A percentile compares a stretch with the other conserved stretches of the same genome.
Conservation (phyloP, 108 stramenopile genomes). For the Fistulifera solaris region DNA sequence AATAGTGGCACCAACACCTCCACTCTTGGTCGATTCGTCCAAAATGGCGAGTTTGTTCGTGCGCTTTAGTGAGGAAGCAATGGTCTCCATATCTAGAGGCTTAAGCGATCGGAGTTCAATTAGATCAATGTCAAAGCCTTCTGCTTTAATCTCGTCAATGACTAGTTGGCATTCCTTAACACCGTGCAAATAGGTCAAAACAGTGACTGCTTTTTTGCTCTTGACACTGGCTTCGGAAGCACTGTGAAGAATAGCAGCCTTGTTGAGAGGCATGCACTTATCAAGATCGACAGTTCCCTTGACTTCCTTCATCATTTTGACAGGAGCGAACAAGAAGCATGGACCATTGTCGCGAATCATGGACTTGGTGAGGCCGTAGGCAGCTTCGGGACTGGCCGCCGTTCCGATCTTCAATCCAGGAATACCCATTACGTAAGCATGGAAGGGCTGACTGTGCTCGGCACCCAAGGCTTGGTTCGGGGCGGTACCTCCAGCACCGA, state of each 20-base stretch:
- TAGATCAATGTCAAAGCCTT: slow-evolving; percentile 93
- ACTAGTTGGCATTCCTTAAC: slow-evolving; percentile 87
- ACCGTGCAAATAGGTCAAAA: slow-evolving; percentile 96
- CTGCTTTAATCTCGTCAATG: slow-evolving; percentile 76
- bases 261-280: slow-evolving; percentile 90
- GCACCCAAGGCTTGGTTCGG: slow-evolving; percentile 97
- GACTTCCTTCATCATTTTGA: slow-evolving; percentile 98
- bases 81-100: slow-evolving; percentile 95
- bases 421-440: slow-evolving; percentile 98
- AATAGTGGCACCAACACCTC: slow-evolving; percentile 95
- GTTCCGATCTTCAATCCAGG: slow-evolving; percentile 98
- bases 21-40: slow-evolving; percentile 93
- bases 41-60: slow-evolving; percentile 92
- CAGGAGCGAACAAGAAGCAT: slow-evolving; percentile 95
- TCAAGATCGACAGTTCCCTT: slow-evolving; percentile 87
- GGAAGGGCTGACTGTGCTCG: slow-evolving; percentile 98
- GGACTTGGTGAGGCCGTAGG: slow-evolving; percentile 94
- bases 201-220: slow-evolving; percentile 87
- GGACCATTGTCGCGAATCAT: slow-evolving; percentile 99
- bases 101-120: slow-evolving; percentile 95
- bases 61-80: slow-evolving; percentile 66
- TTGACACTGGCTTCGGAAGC: slow-evolving; percentile 73
- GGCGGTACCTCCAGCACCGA: slow-evolving; percentile 96
- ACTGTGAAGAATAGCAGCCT: slow-evolving; percentile 80
- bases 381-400: slow-evolving; percentile 91